Conservation (phyloP, 176 grass and related monocot species). For the Ensete glaucum region DNA sequence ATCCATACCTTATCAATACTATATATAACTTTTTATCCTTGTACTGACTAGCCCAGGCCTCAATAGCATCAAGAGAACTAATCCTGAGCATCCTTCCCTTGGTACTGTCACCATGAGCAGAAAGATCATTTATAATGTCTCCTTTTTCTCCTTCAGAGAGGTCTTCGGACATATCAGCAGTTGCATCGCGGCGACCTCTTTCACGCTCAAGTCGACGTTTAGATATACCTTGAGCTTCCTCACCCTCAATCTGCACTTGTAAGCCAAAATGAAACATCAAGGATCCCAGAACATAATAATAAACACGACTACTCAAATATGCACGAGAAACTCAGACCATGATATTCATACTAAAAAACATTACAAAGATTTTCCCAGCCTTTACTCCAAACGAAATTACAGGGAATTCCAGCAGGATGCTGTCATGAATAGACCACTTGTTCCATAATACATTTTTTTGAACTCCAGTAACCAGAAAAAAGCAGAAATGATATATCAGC, state of each 20-base stretch:
- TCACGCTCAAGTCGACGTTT: slow-evolving; percentile 58
- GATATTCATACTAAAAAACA: background rate
- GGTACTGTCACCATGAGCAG: slow-evolving; percentile 58
- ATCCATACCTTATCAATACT: slow-evolving; percentile 55
- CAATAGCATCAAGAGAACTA: slow-evolving; percentile 49
- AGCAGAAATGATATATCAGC: no score
- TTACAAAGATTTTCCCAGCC: background rate
- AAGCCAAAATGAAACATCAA: background rate
- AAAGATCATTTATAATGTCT: slow-evolving; percentile 47
- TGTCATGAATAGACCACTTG: no score
- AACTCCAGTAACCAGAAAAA: no score
- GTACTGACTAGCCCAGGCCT: slow-evolving; percentile 39
- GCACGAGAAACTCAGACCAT: no score
- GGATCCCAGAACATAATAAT: background rate
- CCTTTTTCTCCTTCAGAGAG: slow-evolving; percentile 77
- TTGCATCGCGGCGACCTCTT: slow-evolving; percentile 51
- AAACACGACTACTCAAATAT: background rate
- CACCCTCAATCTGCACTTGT: slow-evolving; percentile 59
- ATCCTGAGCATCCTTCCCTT: slow-evolving; percentile 46
- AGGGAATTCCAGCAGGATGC: no score
- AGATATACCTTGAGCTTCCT: slow-evolving; percentile 49
- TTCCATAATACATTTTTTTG: no score
- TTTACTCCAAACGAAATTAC: background rate
- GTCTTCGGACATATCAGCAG: slow-evolving; percentile 77
- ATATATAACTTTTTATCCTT: slow-evolving; percentile 60